Evolutionary conservation across 2,329 filamentous ascomycete species (phyloP), one percentile per base, ranked within the genome.

Genomic region (Aspergillus hortae): DNA sequence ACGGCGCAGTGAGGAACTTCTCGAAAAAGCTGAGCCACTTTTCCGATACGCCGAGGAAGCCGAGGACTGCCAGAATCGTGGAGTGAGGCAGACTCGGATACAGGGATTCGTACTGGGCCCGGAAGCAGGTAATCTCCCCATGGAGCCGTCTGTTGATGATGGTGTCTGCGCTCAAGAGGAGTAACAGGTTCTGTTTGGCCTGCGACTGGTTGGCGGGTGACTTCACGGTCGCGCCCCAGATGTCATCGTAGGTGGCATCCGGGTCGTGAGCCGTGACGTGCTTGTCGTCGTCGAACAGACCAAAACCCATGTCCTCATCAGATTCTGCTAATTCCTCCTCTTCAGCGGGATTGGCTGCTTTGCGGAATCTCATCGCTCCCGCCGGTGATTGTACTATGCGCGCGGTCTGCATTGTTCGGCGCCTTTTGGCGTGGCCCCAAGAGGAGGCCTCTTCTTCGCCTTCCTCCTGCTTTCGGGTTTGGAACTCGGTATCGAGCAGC

Each of bases 41-140:
- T 27, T 47, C 38, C 0, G 54, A 54, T 10, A 56, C 51, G 10
- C 54, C 54, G 1, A 56, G 40, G 14, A 54, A 52, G n/a, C 17
- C 3, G 10, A 56, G 46, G 4, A 56, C 48, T 6, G 45, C 19
- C n/a, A 51, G 46, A 6, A 56, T 46, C 2, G 54, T 45, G 0
- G 48, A 1, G 19, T 56, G 54, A 3, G 51, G 46, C 38, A 56
- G 11, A 14, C 43, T 52, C 2, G 54, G 19, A 19, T 54, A 49
- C 6, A 51, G 35, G 9, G 54, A 49, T 1, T 52, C 51, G 27
- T 56, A 56, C 27, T 52, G 48, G 1, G 51, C 36, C 0, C 51
- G 54, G 41, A 56, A 56, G n/a, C 54, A 54, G 3, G 54, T 52
- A 14, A 56, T 19, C 21, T 49, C 54, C 1, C 54, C 54, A 10